Conservation (phyloP, 176 grass and related monocot genomes). For the Cenchrus fungigraminus region DNA sequence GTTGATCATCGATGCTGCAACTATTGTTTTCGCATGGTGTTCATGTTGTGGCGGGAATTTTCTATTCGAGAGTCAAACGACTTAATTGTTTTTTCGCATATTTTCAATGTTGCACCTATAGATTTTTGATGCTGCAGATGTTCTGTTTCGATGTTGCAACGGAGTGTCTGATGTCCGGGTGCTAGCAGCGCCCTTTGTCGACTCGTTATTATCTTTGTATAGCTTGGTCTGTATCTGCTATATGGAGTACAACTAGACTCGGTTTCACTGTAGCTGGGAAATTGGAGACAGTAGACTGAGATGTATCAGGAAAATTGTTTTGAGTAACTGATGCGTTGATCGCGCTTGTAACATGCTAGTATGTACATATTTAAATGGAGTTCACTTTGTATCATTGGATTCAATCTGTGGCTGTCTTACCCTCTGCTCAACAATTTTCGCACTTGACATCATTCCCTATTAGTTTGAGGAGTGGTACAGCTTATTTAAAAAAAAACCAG, state of each 20-base stretch:
- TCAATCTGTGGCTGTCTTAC: neutral
- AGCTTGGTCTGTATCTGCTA: neutral
- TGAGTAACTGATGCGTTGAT: neutral
- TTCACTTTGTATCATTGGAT: conserved; percentile 14
- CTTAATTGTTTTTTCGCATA: too few relatives aligned
- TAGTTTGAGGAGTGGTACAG: conserved; percentile 1
- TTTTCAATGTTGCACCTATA: too few relatives aligned
- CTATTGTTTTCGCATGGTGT: too few relatives aligned
- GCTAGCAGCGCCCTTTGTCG: too few relatives aligned
- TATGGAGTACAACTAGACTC: neutral
- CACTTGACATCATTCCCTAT: neutral
- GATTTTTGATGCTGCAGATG: too few relatives aligned
- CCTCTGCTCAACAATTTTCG: neutral
- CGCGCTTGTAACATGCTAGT: neutral
- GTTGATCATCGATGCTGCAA: too few relatives aligned
- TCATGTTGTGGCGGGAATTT: too few relatives aligned
- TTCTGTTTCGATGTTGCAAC: too few relatives aligned
- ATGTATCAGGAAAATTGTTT: neutral
- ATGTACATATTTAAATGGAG: neutral
- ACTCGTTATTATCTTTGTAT: neutral
- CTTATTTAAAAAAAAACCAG: neutral
- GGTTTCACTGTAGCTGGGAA: neutral
- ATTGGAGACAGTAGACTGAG: neutral
- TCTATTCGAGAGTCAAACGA: too few relatives aligned
- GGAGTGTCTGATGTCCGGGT: too few relatives aligned